Base-by-base conservation (phyloP, 1,284 basidiomycete genomes). In the Polyporus tsugae region DNA sequence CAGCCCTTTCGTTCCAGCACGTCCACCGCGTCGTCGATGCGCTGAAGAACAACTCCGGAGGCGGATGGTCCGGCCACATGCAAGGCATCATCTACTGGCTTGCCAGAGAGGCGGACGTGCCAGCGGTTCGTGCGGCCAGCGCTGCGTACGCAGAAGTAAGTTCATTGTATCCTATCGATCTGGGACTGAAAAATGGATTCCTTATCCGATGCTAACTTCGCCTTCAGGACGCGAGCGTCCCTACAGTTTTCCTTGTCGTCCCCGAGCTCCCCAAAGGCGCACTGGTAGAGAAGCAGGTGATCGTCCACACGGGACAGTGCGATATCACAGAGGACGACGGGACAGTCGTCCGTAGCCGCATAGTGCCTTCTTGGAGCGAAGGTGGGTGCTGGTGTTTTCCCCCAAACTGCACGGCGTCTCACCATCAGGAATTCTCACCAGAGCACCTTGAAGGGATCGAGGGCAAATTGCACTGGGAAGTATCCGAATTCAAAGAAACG, bases 1-100 rank as follows among this genome's bases (percentile, higher is more conserved):
- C 88, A 1, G 91, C 92, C 1, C 83, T 99, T 2, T 86, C 90
- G 0, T 85, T 92, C 38, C 97, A 98, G 75, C 97, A 99, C 78
- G 91, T 91, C 2, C 80, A 87, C 13, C 87, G 94, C 33, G 87
- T 99, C 44, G 76, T 87, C 0, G 79, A 85, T 2, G 91, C 89
- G 0, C 79, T 94, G 35, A 82, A 83, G 67, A 84, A 80, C 60
- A 86, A 82, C 52, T 83, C 87, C 2, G 88, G 88, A 2, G 85
- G 85, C 4, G 84, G 85, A n/a, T 92, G 91, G 88, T 78, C 78
- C 0, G 91, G 90, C 0, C 84, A 88, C 76, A 80, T 82, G 2
- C 92, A 93, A 73, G 80, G 86, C 53, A 82, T 82, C 33, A 77
- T 94, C 17, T 92, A 90, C 71, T 97, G 95, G 91, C 80, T 90